Base-by-base conservation (phyloP, 108 stramenopile species). In the Pseudonitzschia delicatissima region DNA sequence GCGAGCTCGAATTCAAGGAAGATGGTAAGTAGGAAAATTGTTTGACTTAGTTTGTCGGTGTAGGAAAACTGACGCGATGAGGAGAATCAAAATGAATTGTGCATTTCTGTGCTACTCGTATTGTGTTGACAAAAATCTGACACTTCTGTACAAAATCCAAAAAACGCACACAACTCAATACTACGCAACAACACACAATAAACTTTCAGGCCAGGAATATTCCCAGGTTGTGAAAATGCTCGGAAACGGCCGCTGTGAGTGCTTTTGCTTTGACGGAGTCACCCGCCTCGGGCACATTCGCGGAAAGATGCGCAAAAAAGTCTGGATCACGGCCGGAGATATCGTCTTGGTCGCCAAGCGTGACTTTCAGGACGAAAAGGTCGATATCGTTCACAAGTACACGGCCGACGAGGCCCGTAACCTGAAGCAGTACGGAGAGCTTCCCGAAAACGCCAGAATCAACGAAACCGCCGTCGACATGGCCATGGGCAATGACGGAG, bases 231-330 rank as follows among this genome's bases (percentile, higher is more conserved):
- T 98, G 25, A 84, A 94, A 62, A 99, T 99, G 99, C 86, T 99
- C 51, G 99, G 99, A 21, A 98, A 98, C 72, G 98, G 98, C 29
- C 87, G 99, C 21, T 96, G 96, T 58, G 98, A 98, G 81, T 94
- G 96, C 70, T 96, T 96, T 73, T 99, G 99, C 72, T 99, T 94
- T 80, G 99, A 99, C 76, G 97, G 98, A 62, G 95, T 96, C 49
- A 97, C 96, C 26, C 89, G 99, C 27, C 78, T 98, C 68, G 98
- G 97, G 31, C 98, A 98, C 77, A 99, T 99, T 77, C 93, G 99
- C 53, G 99, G 99, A 35, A 99, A 98, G 79, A 99, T 99, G 99
- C 81, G 99, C 34, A 99, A 98, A 74, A 98, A 99, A 93, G 95
- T 96, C 8, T 97, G 95, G 95, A 94, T 97, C 27, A 91, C 95